Base-by-base conservation (phyloP, 2,329 filamentous ascomycete species). In the Diaporthe amygdali region DNA sequence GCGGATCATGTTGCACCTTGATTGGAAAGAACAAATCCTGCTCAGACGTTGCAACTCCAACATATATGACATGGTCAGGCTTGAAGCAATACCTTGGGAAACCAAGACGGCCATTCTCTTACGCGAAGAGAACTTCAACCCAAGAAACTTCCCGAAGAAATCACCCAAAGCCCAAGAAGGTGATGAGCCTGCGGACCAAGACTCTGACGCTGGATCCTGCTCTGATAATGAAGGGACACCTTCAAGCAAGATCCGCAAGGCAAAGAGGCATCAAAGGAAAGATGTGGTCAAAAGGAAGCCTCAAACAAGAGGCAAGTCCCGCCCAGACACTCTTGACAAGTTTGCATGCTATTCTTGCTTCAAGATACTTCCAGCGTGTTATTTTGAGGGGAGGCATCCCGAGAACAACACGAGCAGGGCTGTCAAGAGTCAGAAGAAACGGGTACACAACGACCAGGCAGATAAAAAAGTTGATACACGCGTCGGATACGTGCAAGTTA, bases 381-480 rank as follows among this genome's bases (percentile, higher is more conserved):
- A 63, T 39, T 72, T 72, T 37, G 71, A 72, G 8, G 71, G 68
- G 2, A 52, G 52, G 22, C 56, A 66, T 5, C 68, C 64, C 2
- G 55, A 72, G 25, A 66, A 59, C 47, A 72, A 68, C 14, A 46
- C 52, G 15, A 46, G 22, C 17, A 37, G 63, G 39, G 17, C 55
- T 1, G 8, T n/a, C 17, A 72, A 56, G 41, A 27, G 44, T 15
- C 66, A 72, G 39, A 71, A 71, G 49, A 51, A 52, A 61, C 46
- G 20, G 32, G 49, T 22, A 2, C 37, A 66, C 27, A 52, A 52
- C 20, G 12, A 20, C 14, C 59, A 68, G 9, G 22, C 68, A 6
- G 71, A 71, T 8, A 72, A 72, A 41, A 72, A 72, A 17, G 39
- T 70, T 17, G 71, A 72, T 39, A 68, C 63, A 55, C 71, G 71